Evolutionary conservation across 805 yeast genomes (phyloP).

Genomic region (Ogataea wickerhamii): DNA sequence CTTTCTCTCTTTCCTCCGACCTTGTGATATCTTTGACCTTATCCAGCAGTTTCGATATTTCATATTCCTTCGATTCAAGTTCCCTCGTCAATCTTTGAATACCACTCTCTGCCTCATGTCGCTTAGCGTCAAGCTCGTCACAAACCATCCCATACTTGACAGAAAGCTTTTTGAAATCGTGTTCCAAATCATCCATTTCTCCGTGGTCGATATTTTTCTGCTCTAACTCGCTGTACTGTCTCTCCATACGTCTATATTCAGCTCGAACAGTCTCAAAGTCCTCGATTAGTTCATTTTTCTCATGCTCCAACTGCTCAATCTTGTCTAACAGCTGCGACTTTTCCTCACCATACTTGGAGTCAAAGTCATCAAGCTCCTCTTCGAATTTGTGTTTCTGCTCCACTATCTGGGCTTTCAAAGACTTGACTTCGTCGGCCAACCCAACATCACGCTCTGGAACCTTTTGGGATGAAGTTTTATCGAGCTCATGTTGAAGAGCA

Average conservation of each 20-base stretch:
- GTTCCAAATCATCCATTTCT: conserved; percentile 27
- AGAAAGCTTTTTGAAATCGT: conserved; percentile 38
- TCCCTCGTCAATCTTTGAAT: conserved; percentile 12
- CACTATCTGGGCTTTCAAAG: conserved; percentile 10
- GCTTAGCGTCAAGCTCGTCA: conserved; percentile 23
- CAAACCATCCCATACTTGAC: conserved; percentile 31
- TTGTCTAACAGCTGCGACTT: conserved; percentile 30
- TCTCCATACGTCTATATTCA: conserved; percentile 14
- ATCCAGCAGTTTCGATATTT: conserved; percentile 29
- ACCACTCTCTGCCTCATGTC: conserved; percentile 8
- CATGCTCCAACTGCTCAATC: conserved; percentile 35
- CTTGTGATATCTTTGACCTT: conserved; percentile 34
- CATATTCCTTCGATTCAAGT: conserved; percentile 36
- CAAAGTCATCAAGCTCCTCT: conserved; percentile 13
- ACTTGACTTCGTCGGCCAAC: not conserved
- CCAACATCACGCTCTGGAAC: not conserved
- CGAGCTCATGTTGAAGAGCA: conserved; percentile 20
- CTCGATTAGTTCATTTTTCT: conserved; percentile 34
- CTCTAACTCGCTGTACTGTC: conserved; percentile 9
- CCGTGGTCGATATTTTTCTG: conserved; percentile 1
- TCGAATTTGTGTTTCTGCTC: conserved; percentile 16
- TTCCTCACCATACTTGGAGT: conserved; percentile 25
- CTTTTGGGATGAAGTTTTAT: conserved; percentile 6
- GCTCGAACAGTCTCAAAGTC: conserved; percentile 34
- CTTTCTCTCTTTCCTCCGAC: conserved; percentile 20